Evolutionary conservation across 2,329 filamentous ascomycete genomes (phyloP), one percentile per base, ranked within the genome.

Genomic region (Phyllosticta citribraziliensis): DNA sequence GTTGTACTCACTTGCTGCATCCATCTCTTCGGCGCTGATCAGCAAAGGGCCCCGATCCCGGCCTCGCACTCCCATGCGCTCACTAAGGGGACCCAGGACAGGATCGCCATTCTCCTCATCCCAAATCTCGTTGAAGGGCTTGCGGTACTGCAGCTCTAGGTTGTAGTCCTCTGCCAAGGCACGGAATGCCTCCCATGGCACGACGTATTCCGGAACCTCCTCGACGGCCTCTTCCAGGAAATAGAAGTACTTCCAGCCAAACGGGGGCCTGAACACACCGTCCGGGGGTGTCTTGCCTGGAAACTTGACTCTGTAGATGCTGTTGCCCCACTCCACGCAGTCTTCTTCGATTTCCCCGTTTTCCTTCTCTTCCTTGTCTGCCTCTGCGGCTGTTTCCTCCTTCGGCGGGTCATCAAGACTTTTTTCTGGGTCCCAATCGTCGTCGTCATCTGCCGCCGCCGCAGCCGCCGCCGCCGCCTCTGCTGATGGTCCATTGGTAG

Each of bases 211-310:
- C 2, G 94, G 93, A 8, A 96, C 90, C 70, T 92, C 89, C 73
- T 97, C 93, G 20, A 99, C 94, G 0, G 94, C 94, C 76, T 99
- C 94, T 69, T 94, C 87, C 61, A 99, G 85, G 74, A 91, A 96
- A 79, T 96, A 99, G 70, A 86, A 96, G 77, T 99, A 99, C 74
- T 94, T 96, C 92, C 94, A 97, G 56, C 93, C 94, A 71, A 91
- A 97, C 0, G 94, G 91, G 5, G 94, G 94, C 5, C 94, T 86
- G 77, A 99, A 99, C 33, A 94, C 82, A 58, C 94, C 94, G 71
- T 97, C 91, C 20, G 85, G 81, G 4, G 92, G 91, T 0, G 90
- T 91, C 70, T 87, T 82, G 22, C 88, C 88, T 0, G 91, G 89
- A 70, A 99, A 97, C 56, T 88, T 86, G 58, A 99, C 91, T 20